phyloP scores from a whole-genome alignment of 768 basidiomycete species.

The Butyriboletus loyo region DNA sequence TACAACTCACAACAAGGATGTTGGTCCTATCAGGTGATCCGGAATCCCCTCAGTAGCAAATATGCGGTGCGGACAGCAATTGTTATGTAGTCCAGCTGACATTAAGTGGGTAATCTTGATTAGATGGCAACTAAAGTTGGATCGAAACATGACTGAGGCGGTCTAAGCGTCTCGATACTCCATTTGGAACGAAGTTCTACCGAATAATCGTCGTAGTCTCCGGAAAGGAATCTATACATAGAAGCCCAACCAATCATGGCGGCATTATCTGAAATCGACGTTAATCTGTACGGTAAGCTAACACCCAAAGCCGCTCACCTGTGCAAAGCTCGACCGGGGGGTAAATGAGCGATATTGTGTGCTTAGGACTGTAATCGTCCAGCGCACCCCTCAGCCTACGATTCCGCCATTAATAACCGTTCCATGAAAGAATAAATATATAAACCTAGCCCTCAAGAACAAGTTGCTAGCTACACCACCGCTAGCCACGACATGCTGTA shows the following conservation, averaged over 20 bases:
- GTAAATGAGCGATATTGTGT: constrained; percentile 52
- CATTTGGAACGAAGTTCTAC: constrained; percentile 68
- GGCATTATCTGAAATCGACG: constrained; percentile 70
- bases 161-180: constrained; percentile 54
- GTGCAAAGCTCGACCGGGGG: constrained; percentile 84
- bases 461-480: constrained; percentile 93
- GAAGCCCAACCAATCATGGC: constrained; percentile 96
- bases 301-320: constrained; percentile 41
- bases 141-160: neutral
- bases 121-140: neutral
- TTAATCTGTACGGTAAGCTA: neutral
- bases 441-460: constrained; percentile 63
- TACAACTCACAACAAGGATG: neutral
- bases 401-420: neutral
- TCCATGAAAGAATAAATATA: neutral
- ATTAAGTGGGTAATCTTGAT: neutral
- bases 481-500: constrained; percentile 72
- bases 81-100: neutral
- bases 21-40: neutral
- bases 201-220: constrained; percentile 59
- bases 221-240: constrained; percentile 70
- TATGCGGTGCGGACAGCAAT: neutral
- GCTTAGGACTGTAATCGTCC: constrained; percentile 22
- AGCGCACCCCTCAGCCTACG: constrained; percentile 35
- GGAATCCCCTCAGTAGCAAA: neutral